Percentiles rank a stretch among this genome's conserved stretches.
These are phyloP conservation scores for Teratosphaeriaceae sp. DNA, from an alignment of 2,329 filamentous ascomycete species.

Conservation along the genomic window DNA sequence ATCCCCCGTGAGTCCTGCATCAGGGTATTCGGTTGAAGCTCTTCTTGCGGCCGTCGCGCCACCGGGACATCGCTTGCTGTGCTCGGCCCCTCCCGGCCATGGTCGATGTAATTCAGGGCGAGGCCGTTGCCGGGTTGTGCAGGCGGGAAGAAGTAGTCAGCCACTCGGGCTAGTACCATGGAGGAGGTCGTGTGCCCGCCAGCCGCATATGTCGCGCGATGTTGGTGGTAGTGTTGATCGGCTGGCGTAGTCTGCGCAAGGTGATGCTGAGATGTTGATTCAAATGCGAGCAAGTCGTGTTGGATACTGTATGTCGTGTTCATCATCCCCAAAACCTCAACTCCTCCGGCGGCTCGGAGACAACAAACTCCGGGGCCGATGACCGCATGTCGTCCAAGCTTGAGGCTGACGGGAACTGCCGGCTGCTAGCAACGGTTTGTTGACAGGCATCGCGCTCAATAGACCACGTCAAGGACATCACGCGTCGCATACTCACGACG, in stretches of 20 bases:
- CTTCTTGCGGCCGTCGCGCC: slow-evolving; percentile 30
- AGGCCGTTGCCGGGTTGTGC: slow-evolving; percentile 10
- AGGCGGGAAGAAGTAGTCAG: slow-evolving; percentile 38
- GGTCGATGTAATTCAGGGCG: slow-evolving; percentile 31
- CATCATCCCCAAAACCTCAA: neutral
- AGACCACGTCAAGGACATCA: slow-evolving; percentile 7
- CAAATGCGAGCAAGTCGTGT: too few relatives aligned
- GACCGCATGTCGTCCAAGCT: neutral
- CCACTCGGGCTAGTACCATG: slow-evolving; percentile 46
- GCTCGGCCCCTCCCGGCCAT: slow-evolving; percentile 23
- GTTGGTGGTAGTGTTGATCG: neutral
- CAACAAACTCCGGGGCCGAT: neutral
- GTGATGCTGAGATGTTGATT: neutral
- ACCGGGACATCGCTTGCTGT: slow-evolving; percentile 10
- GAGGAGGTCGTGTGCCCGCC: slow-evolving; percentile 21
- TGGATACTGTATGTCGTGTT: too few relatives aligned
- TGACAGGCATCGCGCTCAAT: neutral
- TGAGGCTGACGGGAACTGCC: too few relatives aligned
- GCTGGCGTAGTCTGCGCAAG: neutral
- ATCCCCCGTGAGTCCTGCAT: neutral
- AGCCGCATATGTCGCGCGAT: slow-evolving; percentile 17
- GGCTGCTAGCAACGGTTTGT: too few relatives aligned
- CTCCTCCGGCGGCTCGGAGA: neutral
- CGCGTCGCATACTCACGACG: slow-evolving; percentile 4
- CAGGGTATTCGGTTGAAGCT: slow-evolving; percentile 24